Conservation (phyloP, 331 rosid species). For the Malus hybrid region DNA sequence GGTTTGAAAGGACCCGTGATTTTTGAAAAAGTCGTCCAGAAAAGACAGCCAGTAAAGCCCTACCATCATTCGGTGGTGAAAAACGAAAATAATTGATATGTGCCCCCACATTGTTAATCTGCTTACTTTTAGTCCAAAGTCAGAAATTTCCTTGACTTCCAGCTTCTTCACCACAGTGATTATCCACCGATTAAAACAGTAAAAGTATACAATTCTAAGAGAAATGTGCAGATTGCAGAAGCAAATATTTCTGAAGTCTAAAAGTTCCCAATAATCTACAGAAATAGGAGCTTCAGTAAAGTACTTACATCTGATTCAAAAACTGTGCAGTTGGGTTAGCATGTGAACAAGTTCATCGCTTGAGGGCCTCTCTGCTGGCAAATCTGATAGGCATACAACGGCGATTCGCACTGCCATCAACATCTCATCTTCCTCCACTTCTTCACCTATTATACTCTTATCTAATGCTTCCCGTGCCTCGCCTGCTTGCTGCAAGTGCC, state of each 20-base stretch:
- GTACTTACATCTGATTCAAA: slow-evolving; percentile 37
- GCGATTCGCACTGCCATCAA: slow-evolving; percentile 92
- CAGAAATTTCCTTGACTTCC: neutral
- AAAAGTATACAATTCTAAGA: slow-evolving; percentile 4
- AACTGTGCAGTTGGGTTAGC: slow-evolving; percentile 97
- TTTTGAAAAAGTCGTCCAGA: slow-evolving; percentile 9
- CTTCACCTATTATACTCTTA: slow-evolving; percentile 69
- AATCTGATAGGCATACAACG: slow-evolving; percentile 82
- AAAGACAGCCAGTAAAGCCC: slow-evolving; percentile 23
- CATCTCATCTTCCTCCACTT: slow-evolving; percentile 97
- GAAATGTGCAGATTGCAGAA: slow-evolving; percentile 5
- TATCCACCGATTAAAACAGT: neutral
- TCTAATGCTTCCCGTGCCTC: slow-evolving; percentile 76
- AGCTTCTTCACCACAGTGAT: slow-evolving; percentile 8
- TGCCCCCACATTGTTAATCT: slow-evolving; percentile 8
- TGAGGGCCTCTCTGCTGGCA: slow-evolving; percentile 87
- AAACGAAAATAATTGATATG: slow-evolving; percentile 23
- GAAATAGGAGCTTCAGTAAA: slow-evolving; percentile 13
- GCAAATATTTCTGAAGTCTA: slow-evolving; percentile 17
- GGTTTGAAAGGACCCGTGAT: slow-evolving; percentile 17
- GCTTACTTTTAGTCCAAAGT: neutral
- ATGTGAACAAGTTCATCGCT: slow-evolving; percentile 97
- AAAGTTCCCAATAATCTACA: slow-evolving; percentile 12
- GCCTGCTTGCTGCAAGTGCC: slow-evolving; percentile 78
- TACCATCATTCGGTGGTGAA: slow-evolving; percentile 24